Evolutionary conservation across 208 protist genomes (phyloP).

Genomic region (Trypanosoma boissoni): DNA sequence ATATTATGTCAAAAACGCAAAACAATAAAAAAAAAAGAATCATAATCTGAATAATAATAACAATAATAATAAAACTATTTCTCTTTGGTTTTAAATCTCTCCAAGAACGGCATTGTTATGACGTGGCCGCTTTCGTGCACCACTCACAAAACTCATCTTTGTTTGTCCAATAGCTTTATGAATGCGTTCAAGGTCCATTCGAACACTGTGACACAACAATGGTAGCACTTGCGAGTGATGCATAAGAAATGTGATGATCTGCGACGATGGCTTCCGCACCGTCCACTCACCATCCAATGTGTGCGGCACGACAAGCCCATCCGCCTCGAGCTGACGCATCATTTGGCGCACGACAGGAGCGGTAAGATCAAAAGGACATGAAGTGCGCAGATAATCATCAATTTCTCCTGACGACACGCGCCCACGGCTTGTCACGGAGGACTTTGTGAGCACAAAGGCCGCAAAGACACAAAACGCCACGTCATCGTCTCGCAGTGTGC

Average conservation of each 20-base stretch:
- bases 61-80: too few relatives aligned
- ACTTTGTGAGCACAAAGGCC: conserved; percentile 47
- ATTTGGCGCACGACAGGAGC: conserved; percentile 20
- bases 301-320: conserved; percentile 22
- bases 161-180: neutral
- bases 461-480: conserved; percentile 51
- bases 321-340: conserved; percentile 30
- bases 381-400: conserved; percentile 40
- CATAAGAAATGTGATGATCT: conserved; percentile 14
- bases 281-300: conserved; percentile 12
- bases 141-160: neutral
- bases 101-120: neutral
- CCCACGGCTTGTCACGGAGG: conserved; percentile 33
- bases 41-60: too few relatives aligned
- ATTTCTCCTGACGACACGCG: conserved; percentile 42
- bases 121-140: neutral
- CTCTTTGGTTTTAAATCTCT: too few relatives aligned
- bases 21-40: conserved; percentile 1
- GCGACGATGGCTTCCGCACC: conserved; percentile 1
- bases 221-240: conserved; percentile 20
- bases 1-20: neutral
- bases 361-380: conserved; percentile 54
- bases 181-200: conserved; percentile 15
- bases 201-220: conserved; percentile 21
- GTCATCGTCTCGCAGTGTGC: conserved; percentile 1